phyloP scores from a whole-genome alignment of 2,329 filamentous ascomycete genomes.

The Trichoderma polysporum region DNA sequence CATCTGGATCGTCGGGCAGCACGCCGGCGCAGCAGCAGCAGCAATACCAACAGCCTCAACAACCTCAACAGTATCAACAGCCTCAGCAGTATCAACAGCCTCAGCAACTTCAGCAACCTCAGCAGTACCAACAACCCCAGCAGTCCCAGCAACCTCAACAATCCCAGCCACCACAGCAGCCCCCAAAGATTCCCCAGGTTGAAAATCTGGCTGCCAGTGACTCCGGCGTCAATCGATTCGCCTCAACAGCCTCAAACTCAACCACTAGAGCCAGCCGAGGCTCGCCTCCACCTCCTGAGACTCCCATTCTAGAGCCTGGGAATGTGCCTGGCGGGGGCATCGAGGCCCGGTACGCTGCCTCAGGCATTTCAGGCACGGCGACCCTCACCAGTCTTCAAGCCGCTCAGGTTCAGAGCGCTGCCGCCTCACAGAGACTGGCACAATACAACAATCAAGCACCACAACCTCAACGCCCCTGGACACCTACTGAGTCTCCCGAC shows the following conservation, averaged over 20 bases:
- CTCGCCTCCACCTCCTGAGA: conserved; percentile 92
- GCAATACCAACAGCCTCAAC: conserved; percentile 4
- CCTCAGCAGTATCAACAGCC: conserved; percentile 17
- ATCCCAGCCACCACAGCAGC: conserved; percentile 2
- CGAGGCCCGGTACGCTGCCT: conserved; percentile 86
- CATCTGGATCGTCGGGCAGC: conserved; percentile 36
- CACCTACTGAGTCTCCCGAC: conserved; percentile 86
- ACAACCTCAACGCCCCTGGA: conserved; percentile 69
- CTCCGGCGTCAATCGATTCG: conserved; percentile 59
- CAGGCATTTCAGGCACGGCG: conserved; percentile 82
- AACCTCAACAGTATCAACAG: neutral
- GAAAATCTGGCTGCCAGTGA: conserved; percentile 39
- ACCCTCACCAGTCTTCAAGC: conserved; percentile 72
- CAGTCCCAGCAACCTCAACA: conserved; percentile 9
- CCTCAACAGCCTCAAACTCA: conserved; percentile 86
- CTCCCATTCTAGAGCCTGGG: conserved; percentile 73
- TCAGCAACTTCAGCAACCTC: conserved; percentile 30
- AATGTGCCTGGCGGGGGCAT: conserved; percentile 75
- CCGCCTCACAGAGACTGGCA: conserved; percentile 75
- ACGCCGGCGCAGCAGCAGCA: conserved; percentile 21
- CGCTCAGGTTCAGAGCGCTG: conserved; percentile 67
- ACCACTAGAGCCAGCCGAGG: conserved; percentile 90
- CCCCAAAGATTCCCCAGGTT: conserved; percentile 25
- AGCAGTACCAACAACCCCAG: conserved; percentile 16
- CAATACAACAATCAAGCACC: conserved; percentile 63